A percentile compares a stretch with the other conserved stretches of the same genome.
Conservation (phyloP, 2,329 filamentous ascomycete species). For the Geosmithia morbida region DNA sequence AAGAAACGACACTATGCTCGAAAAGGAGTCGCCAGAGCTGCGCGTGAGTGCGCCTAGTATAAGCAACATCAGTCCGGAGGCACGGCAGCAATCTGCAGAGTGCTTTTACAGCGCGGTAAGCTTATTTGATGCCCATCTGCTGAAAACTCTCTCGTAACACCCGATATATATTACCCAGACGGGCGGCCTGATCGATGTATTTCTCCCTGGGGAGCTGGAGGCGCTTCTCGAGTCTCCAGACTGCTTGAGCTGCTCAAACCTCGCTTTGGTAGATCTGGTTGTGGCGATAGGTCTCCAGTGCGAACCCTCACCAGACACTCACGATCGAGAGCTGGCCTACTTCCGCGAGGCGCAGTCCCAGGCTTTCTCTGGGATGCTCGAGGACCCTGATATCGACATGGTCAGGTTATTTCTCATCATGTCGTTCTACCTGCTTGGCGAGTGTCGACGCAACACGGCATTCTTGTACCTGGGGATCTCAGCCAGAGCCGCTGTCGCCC, state of each 20-base stretch:
- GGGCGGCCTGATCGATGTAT: slow-evolving; percentile 17
- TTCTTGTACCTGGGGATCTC: slow-evolving; percentile 51
- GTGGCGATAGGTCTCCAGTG: slow-evolving; percentile 39
- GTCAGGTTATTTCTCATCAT: slow-evolving; percentile 38
- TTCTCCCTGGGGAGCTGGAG: slow-evolving; percentile 13
- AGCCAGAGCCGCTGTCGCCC: slow-evolving; percentile 37
- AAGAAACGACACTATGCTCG: slow-evolving; percentile 36
- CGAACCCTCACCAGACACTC: slow-evolving; percentile 11
- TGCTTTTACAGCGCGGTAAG: slow-evolving; percentile 9
- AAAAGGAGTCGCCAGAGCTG: slow-evolving; percentile 19
- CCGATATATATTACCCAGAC: slow-evolving; percentile 10
- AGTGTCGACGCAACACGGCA: slow-evolving; percentile 42
- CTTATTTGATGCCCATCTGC: no score
- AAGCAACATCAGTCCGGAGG: slow-evolving; percentile 6
- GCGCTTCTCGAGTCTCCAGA: slow-evolving; percentile 5
- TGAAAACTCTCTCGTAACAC: background rate
- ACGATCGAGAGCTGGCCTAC: slow-evolving; percentile 18
- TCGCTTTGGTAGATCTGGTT: slow-evolving; percentile 20
- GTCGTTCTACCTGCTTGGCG: slow-evolving; percentile 44
- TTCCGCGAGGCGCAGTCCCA: slow-evolving; percentile 31
- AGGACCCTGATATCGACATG: slow-evolving; percentile 37
- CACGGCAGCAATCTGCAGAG: slow-evolving; percentile 5
- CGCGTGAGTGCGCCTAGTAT: background rate
- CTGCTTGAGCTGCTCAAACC: slow-evolving; percentile 1
- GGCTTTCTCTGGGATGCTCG: slow-evolving; percentile 34